Conservation (phyloP, 176 grass and related monocot genomes). For the Aegilops bicornis region DNA sequence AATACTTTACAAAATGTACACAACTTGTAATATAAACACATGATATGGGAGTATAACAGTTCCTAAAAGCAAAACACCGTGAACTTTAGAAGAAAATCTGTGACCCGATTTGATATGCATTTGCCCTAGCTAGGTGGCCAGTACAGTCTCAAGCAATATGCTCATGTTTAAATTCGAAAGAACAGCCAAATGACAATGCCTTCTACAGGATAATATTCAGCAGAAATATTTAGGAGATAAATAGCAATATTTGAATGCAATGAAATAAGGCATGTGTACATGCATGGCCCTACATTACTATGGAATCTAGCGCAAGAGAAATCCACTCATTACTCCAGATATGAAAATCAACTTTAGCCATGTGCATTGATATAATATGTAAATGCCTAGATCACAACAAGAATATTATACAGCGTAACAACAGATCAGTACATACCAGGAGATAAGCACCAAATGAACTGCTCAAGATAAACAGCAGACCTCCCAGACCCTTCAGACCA, state of each 20-base stretch:
- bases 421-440: constrained; percentile 51
- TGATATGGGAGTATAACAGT: neutral
- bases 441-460: constrained; percentile 83
- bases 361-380: neutral
- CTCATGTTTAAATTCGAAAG: neutral
- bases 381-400: neutral
- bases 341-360: neutral
- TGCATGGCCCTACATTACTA: neutral
- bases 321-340: neutral
- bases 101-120: too few species aligned
- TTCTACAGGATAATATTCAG: neutral
- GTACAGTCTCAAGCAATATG: neutral
- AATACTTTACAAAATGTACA: neutral
- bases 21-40: neutral
- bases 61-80: neutral
- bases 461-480: constrained; percentile 92
- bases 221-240: too few species aligned
- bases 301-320: neutral
- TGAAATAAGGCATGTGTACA: neutral
- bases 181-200: neutral
- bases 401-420: neutral
- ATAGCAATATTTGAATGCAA: neutral
- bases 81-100: neutral
- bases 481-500: constrained; percentile 78
- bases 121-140: neutral